These are phyloP conservation scores for Hirschfeldia incana DNA, from an alignment of 345 rosid genomes.

Conservation along the genomic window DNA sequence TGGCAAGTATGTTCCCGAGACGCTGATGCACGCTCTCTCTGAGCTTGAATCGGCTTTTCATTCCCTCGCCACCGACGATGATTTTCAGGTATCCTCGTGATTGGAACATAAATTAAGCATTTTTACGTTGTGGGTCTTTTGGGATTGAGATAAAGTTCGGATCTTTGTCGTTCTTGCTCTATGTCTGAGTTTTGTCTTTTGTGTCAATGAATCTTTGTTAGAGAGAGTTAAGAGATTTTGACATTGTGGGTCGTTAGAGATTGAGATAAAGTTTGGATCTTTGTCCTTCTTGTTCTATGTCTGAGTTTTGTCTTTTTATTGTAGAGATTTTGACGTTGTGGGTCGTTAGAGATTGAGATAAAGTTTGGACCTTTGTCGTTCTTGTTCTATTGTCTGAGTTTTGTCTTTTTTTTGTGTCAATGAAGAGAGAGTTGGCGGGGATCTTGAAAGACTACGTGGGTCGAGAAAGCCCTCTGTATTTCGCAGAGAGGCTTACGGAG, in stretches of 20 bases:
- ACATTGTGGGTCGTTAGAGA: slow-evolving; percentile 12
- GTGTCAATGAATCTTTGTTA: neutral
- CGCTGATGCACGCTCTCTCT: slow-evolving; percentile 82
- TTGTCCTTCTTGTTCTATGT: neutral
- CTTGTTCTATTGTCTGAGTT: slow-evolving; percentile 2
- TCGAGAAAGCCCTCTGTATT: slow-evolving; percentile 86
- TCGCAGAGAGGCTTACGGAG: slow-evolving; percentile 82
- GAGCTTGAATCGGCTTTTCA: slow-evolving; percentile 80
- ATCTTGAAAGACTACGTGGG: slow-evolving; percentile 95
- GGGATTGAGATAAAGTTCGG: neutral
- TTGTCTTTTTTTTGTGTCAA: neutral
- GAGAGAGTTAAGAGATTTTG: slow-evolving; percentile 12
- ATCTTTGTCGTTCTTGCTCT: neutral
- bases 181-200: neutral
- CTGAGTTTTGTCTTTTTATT: neutral
- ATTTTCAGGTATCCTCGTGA: slow-evolving; percentile 61
- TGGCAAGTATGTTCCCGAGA: slow-evolving; percentile 94
- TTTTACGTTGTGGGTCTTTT: slow-evolving; percentile 20
- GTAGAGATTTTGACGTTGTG: slow-evolving; percentile 12
- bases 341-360: neutral
- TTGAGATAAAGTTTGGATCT: neutral
- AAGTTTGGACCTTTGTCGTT: neutral
- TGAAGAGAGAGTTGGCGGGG: slow-evolving; percentile 65
- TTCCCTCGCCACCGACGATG: slow-evolving; percentile 59
- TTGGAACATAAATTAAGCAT: neutral